These are phyloP conservation scores for Solanum ossicruentum DNA, from an alignment of 257 asterid species.

Conservation along the genomic window DNA sequence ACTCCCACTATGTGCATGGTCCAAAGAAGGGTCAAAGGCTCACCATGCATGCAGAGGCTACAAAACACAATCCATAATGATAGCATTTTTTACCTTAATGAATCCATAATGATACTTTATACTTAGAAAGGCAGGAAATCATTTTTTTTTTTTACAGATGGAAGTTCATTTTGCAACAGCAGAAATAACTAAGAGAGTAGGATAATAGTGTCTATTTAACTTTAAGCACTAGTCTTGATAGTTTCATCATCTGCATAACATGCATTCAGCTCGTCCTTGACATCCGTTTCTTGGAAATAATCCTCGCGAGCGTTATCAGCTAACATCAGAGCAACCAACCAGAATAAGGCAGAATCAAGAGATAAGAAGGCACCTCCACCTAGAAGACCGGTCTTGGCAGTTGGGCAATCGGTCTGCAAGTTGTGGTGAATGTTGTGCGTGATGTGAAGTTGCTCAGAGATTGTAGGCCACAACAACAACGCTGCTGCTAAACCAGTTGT, in stretches of 20 bases:
- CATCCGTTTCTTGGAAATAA: constrained; percentile 41
- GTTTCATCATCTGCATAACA: constrained; percentile 8
- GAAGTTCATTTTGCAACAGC: not conserved
- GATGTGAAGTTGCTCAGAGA: constrained; percentile 62
- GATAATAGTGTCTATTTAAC: not conserved
- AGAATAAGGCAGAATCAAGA: constrained; percentile 73
- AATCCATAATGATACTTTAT: not conserved
- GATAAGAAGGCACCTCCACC: constrained; percentile 98
- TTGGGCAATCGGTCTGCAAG: constrained; percentile 61
- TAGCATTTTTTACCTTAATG: no score
- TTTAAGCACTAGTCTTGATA: constrained; percentile 24
- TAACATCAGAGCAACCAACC: constrained; percentile 82
- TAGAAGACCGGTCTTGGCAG: constrained; percentile 95
- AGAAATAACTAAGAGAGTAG: not conserved
- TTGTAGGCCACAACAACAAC: constrained; percentile 75
- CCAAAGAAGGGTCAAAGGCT: accelerated
- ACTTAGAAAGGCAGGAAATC: not conserved
- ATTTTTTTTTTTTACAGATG: not conserved
- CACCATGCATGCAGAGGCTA: not conserved
- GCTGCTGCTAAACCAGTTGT: constrained; percentile 63
- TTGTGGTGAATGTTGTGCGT: constrained; percentile 44
- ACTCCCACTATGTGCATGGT: not conserved
- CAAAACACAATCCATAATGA: not conserved
- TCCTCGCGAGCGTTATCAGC: constrained; percentile 73
- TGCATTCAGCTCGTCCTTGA: constrained; percentile 5